phyloP scores from a whole-genome alignment of 2,329 filamentous ascomycete genomes.

The Arthrobotrys pseudoclavata region DNA sequence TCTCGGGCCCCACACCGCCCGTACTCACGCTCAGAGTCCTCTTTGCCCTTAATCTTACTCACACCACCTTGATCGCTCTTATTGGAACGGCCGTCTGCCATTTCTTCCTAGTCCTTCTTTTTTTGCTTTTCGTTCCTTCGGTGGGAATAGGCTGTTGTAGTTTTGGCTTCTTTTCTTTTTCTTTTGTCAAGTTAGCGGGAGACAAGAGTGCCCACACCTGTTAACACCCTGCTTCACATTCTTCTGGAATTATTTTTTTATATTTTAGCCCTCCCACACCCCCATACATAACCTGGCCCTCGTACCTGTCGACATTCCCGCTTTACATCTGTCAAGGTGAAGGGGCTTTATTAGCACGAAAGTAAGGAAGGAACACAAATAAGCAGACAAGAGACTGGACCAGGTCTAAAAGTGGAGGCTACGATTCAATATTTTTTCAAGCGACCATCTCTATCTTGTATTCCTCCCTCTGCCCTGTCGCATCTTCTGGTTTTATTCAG shows the following conservation, averaged over 20 bases:
- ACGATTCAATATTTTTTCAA: constrained; percentile 49
- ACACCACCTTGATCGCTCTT: constrained; percentile 35
- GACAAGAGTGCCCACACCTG: constrained; percentile 55
- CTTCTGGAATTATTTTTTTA: constrained; percentile 60
- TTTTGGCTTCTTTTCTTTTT: not conserved
- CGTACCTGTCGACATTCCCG: constrained; percentile 60
- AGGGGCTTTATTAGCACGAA: constrained; percentile 52
- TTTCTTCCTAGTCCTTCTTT: constrained; percentile 40
- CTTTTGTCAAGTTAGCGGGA: constrained; percentile 40
- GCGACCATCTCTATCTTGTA: constrained; percentile 52
- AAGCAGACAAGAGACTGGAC: constrained; percentile 30
- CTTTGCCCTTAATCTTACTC: constrained; percentile 59
- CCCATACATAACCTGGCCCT: constrained; percentile 59
- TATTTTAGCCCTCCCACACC: constrained; percentile 59
- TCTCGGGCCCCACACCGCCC: constrained; percentile 52
- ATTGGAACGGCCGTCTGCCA: constrained; percentile 53
- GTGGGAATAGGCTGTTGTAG: constrained; percentile 59
- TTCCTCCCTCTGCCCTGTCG: constrained; percentile 52
- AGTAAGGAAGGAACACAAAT: constrained; percentile 34
- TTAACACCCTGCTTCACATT: constrained; percentile 59
- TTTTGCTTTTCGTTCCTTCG: constrained; percentile 28
- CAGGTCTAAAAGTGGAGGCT: constrained; percentile 40
- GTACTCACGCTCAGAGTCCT: constrained; percentile 44
- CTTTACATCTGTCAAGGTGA: constrained; percentile 60
- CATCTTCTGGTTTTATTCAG: constrained; percentile 14